Evolutionary conservation across 225 moss, liverwort and hornwort species (phyloP), one percentile per base, ranked within the genome.

Genomic region (Bryum argenteum): DNA sequence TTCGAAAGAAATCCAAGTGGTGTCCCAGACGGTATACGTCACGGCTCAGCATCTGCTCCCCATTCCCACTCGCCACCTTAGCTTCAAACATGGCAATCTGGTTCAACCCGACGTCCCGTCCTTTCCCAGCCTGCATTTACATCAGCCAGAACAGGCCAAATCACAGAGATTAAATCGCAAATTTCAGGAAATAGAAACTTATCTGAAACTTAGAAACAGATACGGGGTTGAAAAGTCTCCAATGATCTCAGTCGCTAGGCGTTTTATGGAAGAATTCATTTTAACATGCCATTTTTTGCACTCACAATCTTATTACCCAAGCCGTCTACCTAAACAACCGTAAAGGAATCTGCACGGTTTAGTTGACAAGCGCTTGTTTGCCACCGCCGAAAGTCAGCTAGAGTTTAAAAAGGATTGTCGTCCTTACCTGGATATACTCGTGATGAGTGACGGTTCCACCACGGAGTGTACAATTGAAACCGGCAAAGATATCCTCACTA

Each of bases 51-150:
- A 90, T 90, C 78, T 97, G 97, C 76, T 97, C 97, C 40, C 97
- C 97, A 64, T 97, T 97, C 10, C 97, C 97, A 74, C 93, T 97
- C 19, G 97, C 90, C 62, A 97, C 93, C 84, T 97, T 97, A 6
- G 97, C 94, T 83, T 97, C 97, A 72, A 97, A 97, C 79, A 90
- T 82, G 40, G 97, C 84, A 77, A 97, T 97, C 73, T 97, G 97
- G 76, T 97, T 97, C 58, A 97, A 79, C 65, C 97, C 97, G 10
- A 97, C 97, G 71, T 97, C 97, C 61, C 97, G 90, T 40, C 97
- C 97, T 74, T 97, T 97, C 10, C 97, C 97, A 66, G 91, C 97
- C 84, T 80, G 64, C 78, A 75, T 39, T 8, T 71, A 59, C 11
- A 67, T 82, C 52, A 71, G 13, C 38, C 63, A 68, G 21, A 17